Evolutionary conservation across 2,329 filamentous ascomycete species (phyloP), one percentile per base, ranked within the genome.

Genomic region (Botrytis tulipae): DNA sequence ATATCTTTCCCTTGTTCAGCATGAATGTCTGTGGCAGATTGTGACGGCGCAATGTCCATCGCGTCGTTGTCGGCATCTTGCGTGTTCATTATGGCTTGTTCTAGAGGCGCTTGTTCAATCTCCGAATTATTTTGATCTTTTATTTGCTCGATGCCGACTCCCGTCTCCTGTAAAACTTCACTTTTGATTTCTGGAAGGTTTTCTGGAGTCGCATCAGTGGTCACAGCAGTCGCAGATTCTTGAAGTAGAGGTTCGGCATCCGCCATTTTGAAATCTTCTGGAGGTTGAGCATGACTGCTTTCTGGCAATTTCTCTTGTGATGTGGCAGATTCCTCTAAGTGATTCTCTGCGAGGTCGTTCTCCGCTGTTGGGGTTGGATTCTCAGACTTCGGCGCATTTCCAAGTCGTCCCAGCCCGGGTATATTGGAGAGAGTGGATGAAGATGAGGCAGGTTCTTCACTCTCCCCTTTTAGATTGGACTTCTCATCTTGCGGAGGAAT

Each of bases 351-450:
- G 20, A 14, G 4, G 9, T 69, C 29, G 32, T 32, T 69, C 29
- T 60, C 42, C 10, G 6, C 57, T 9, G 25, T n/a, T 54, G 71
- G 73, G 44, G 48, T 29, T 66, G 72, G 8, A 44, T 12, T 57
- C n/a, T 69, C 66, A 63, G 60, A 25, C 14, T 65, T 67, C 22
- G 70, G 65, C 65, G 73, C 73, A 65, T 66, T 68, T 60, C 70
- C 71, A 32, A 73, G 54, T 66, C 70, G 70, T 35, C 73, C 73
- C 20, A 74, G 59, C 14, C 73, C 73, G 37, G 73, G 73, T 65
- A 74, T 74, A 29, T 65, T 48, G 51, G 32, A 73, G n/a, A 72
- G 62, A 16, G 46, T 40, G 32, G 60, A 29, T 65, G 42, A 20
- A 29, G 65, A 29, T 16, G 48, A 57, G 44, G 37, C 42, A 29